Evolutionary conservation across 1,139 yeast genomes (phyloP).

Genomic region (Geotrichum cucujoidarum): DNA sequence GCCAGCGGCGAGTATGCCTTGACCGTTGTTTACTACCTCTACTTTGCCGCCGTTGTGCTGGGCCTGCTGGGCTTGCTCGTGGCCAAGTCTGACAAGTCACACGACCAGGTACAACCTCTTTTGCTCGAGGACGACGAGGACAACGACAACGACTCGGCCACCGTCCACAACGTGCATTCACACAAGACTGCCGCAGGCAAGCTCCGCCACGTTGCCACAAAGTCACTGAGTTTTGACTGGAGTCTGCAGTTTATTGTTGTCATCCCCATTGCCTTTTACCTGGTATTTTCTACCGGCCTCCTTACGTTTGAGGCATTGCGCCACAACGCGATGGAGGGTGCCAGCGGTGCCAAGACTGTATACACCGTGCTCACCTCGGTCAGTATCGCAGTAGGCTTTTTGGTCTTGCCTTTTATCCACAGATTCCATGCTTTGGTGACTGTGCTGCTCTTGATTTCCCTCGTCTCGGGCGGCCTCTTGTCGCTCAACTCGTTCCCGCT

Average conservation of each 20-base stretch:
- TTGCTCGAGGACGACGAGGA: constrained; percentile 3
- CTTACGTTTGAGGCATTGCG: constrained; percentile 58
- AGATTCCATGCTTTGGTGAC: constrained; percentile 56
- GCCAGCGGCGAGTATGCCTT: constrained; percentile 59
- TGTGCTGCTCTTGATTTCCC: constrained; percentile 38
- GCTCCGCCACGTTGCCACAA: constrained; percentile 29
- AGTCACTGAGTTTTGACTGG: constrained; percentile 71
- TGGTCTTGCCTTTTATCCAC: constrained; percentile 67
- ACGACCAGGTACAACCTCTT: neutral
- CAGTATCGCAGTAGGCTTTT: constrained; percentile 47
- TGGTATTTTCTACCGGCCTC: constrained; percentile 45
- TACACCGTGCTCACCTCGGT: constrained; percentile 42
- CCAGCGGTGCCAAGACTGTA: constrained; percentile 44
- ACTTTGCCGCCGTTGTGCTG: constrained; percentile 49
- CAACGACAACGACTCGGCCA: constrained; percentile 6
- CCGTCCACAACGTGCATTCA: constrained; percentile 9
- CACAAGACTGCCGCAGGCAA: constrained; percentile 25
- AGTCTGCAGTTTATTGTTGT: constrained; percentile 61
- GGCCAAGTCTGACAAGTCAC: constrained; percentile 21
- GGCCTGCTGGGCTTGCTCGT: constrained; percentile 47
- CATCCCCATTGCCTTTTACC: constrained; percentile 59
- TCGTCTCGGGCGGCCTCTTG: constrained; percentile 39
- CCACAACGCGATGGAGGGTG: constrained; percentile 67
- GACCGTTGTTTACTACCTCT: constrained; percentile 48
- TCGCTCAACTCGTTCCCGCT: constrained; percentile 49